Conservation (phyloP, 495 filamentous ascomycete species). For the Parathielavia hyrcaniae region DNA sequence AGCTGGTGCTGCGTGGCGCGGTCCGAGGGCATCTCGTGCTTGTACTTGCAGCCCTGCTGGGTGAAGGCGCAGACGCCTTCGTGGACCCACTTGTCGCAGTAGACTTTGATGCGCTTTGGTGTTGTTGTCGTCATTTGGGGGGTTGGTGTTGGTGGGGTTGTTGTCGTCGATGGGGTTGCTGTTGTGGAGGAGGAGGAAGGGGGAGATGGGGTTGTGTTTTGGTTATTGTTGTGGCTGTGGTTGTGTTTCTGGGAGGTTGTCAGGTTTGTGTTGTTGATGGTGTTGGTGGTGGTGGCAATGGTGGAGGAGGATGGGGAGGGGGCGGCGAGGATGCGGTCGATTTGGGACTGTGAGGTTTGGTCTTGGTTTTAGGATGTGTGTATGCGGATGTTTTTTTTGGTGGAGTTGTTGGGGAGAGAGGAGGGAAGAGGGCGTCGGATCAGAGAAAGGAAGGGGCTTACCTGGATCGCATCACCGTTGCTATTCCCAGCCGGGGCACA, state of each 20-base stretch:
- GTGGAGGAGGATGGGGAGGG: background rate
- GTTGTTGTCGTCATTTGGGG: conserved; percentile 22
- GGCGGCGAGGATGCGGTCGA: conserved; percentile 22
- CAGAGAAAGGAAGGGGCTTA: conserved; percentile 19
- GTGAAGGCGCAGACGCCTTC: conserved; percentile 77
- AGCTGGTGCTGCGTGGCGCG: conserved; percentile 52
- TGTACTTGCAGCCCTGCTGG: conserved; percentile 78
- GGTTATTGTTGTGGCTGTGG: background rate
- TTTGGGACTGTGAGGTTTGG: conserved; percentile 15
- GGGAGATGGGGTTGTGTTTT: background rate
- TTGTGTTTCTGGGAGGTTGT: background rate
- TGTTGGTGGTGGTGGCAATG: background rate
- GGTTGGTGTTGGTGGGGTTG: background rate
- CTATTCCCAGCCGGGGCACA: background rate
- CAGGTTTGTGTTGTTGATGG: background rate
- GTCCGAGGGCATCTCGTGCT: conserved; percentile 77
- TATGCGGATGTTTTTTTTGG: background rate
- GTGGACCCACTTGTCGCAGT: conserved; percentile 82
- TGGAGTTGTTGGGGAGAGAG: background rate
- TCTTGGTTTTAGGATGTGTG: background rate
- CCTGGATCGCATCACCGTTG: conserved; percentile 33
- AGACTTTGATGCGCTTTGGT: conserved; percentile 54
- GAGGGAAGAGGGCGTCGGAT: background rate
- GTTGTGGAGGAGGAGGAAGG: background rate
- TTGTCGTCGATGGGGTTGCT: background rate